Evolutionary conservation across 257 asterid genomes (phyloP).

Genomic region (Capsicum baccatum): DNA sequence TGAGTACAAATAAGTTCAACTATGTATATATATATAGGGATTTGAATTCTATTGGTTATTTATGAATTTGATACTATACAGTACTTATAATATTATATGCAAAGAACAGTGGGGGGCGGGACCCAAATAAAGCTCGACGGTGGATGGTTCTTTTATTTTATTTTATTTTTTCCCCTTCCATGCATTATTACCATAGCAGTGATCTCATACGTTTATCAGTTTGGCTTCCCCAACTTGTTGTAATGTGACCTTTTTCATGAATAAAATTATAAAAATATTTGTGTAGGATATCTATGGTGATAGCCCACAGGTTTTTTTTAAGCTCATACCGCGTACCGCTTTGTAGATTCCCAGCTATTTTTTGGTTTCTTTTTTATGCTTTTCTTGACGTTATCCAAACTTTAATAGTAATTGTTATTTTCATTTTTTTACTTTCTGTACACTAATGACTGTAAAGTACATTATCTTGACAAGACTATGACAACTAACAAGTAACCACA

Average conservation of each 20-base stretch:
- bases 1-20: background rate
- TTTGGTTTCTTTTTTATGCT: background rate
- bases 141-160: background rate
- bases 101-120: slow-evolving; percentile 23
- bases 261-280: background rate
- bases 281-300: background rate
- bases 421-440: background rate
- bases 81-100: background rate
- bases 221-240: slow-evolving; percentile 28
- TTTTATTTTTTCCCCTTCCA: background rate
- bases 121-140: slow-evolving; percentile 26
- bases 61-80: background rate
- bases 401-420: background rate
- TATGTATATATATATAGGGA: background rate
- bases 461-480: too few species aligned
- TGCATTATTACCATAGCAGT: slow-evolving; percentile 11
- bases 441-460: background rate
- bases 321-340: slow-evolving; percentile 1
- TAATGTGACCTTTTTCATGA: background rate
- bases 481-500: too few species aligned
- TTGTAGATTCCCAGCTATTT: background rate
- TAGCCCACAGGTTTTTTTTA: slow-evolving; percentile 9
- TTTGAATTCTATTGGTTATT: background rate
- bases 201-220: slow-evolving; percentile 12
- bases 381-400: too few species aligned